Conservation (phyloP, 2,329 filamentous ascomycete genomes). For the Nothopassalora personata region DNA sequence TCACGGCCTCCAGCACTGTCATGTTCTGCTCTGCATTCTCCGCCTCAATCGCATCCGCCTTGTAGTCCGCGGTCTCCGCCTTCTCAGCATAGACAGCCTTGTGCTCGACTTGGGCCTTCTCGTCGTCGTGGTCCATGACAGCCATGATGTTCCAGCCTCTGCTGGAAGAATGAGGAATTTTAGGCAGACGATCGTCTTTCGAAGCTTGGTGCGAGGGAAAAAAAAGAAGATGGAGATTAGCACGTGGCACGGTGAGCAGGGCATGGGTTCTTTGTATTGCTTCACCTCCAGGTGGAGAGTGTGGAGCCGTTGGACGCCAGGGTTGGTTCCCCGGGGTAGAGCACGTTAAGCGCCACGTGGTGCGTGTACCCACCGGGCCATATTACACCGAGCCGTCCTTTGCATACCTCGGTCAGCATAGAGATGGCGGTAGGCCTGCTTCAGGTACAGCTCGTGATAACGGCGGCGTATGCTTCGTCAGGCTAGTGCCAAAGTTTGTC, state of each 20-base stretch:
- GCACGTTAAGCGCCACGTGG: not conserved
- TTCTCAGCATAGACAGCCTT: slow-evolving; percentile 10
- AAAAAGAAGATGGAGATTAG: not conserved
- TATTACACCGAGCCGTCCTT: not conserved
- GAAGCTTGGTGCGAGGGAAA: not conserved
- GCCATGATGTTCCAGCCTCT: not conserved
- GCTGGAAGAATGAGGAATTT: not conserved
- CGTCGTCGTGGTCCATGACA: not conserved
- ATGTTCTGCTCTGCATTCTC: slow-evolving; percentile 52
- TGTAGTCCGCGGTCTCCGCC: slow-evolving; percentile 37
- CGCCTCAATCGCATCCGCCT: slow-evolving; percentile 52
- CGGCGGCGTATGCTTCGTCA: not conserved
- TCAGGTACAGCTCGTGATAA: not conserved
- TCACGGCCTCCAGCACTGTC: slow-evolving; percentile 46
- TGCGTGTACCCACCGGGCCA: not conserved
- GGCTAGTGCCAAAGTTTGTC: not conserved
- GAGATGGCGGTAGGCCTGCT: not conserved
- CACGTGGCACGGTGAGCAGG: not conserved
- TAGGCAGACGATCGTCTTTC: not conserved
- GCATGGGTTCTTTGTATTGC: not conserved
- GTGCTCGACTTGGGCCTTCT: slow-evolving; percentile 1
- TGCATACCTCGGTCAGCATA: not conserved
- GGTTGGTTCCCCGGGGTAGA: not conserved
- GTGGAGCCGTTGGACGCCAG: not conserved
- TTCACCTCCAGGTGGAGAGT: not conserved